Evolutionary conservation across 2,329 filamentous ascomycete species (phyloP), one percentile per base, ranked within the genome.

Genomic region (Coleophoma cylindrospora): DNA sequence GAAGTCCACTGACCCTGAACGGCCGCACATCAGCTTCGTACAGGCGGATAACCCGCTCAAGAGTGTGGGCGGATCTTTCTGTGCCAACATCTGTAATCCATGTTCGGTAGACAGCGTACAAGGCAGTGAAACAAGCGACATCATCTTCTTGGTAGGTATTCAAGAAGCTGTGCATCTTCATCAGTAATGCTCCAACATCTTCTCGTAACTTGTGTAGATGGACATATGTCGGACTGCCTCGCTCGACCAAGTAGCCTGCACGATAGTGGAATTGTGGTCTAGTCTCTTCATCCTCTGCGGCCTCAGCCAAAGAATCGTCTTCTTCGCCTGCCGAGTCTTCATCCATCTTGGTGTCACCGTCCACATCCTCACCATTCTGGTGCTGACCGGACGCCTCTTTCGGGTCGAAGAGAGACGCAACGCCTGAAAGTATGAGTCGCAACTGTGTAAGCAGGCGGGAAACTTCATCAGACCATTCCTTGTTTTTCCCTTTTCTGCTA

Each of bases 61-160:
- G 75, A 2, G 95, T 89, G 66, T 96, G 94, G 0, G 94, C 92
- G 15, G 92, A 96, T 52, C 92, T 81, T 70, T 99, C 94, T 53
- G 96, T 95, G 15, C 95, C 94, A 38, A 99, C 91, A 62, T 99
- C 94, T 1, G 95, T 91, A 61, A 99, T 97, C 91, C 91, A 99
- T 9, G 89, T 94, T 40, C 90, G 80, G 66, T 96, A 99, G 1
- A 92, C 89, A 19, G 87, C 87, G 68, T 96, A 99, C 2, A 99
- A 71, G 1, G 91, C 84, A 21, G 91, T 96, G 70, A 99, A 99
- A 69, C 91, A 96, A 14, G 88, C 84, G 1, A 99, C 94, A 65
- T 99, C 94, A 63, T 99, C 94, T 65, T 97, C 89, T 64, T 96
- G 91, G 53, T 92, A 84, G 54, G 83, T 73, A 15, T 82, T 85